phyloP scores from a whole-genome alignment of 75 land plant species.

The Pinus albicaulis region DNA sequence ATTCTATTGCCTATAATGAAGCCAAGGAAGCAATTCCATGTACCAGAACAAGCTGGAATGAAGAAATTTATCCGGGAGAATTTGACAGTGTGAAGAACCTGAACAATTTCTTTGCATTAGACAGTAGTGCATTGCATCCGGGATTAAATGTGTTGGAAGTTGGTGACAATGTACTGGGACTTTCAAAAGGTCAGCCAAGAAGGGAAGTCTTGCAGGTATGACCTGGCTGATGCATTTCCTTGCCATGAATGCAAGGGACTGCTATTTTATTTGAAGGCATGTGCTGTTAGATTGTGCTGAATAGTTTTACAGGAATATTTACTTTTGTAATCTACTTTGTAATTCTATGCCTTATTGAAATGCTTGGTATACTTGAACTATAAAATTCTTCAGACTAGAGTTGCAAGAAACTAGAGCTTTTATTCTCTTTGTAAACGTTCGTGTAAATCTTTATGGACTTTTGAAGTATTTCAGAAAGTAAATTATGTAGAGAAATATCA shows the following conservation, averaged over 20 bases:
- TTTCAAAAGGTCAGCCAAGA: conserved; percentile 4
- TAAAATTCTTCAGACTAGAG: neutral
- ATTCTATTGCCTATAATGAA: conserved; percentile 22
- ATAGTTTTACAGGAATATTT: neutral
- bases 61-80: conserved; percentile 52
- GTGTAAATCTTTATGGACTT: neutral
- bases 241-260: neutral
- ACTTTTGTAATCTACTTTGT: neutral
- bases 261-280: neutral
- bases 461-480: neutral
- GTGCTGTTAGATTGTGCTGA: neutral
- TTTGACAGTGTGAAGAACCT: conserved; percentile 20
- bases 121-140: conserved; percentile 15
- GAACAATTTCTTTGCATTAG: conserved; percentile 16
- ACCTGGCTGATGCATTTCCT: neutral
- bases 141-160: conserved; percentile 9
- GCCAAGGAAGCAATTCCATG: neutral
- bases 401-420: neutral
- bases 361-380: neutral
- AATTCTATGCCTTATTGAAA: neutral
- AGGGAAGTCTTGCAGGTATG: conserved; percentile 38
- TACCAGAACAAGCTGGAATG: conserved; percentile 21
- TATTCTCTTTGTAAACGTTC: neutral
- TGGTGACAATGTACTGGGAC: neutral
- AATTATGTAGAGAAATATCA: too few species aligned